These are phyloP conservation scores for Kondoa malvinella DNA, from an alignment of 768 basidiomycete genomes.

Conservation along the genomic window DNA sequence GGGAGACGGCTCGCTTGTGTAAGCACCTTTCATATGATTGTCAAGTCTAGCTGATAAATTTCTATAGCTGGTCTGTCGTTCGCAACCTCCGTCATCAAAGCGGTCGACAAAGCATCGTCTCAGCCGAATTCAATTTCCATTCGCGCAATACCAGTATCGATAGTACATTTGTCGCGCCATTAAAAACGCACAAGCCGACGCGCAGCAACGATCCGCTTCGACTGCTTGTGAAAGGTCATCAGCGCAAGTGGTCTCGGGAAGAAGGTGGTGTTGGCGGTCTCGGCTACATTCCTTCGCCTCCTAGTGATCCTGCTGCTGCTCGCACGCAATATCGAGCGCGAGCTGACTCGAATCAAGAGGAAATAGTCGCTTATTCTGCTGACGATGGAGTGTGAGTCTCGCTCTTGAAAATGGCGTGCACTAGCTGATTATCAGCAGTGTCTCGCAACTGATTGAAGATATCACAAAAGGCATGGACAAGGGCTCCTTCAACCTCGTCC, in stretches of 20 bases:
- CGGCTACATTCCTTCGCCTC: background rate
- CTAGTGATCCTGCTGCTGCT: background rate
- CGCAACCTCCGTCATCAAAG: background rate
- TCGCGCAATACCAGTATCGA: background rate
- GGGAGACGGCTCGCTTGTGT: conserved; percentile 1
- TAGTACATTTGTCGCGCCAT: background rate
- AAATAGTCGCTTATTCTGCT: background rate
- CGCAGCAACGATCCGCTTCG: conserved; percentile 7
- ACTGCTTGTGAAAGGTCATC: conserved; percentile 10
- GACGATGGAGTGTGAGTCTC: background rate
- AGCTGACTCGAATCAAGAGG: background rate
- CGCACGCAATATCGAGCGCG: background rate
- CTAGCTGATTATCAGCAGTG: background rate
- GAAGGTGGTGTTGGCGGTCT: background rate
- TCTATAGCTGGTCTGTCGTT: background rate
- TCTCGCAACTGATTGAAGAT: conserved; percentile 15
- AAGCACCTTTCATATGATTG: background rate
- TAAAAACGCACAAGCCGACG: background rate
- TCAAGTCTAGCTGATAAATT: background rate
- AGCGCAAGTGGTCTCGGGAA: background rate
- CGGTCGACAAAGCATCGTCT: background rate
- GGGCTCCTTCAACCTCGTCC: conserved; percentile 16
- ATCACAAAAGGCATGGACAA: conserved; percentile 14
- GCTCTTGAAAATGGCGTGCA: background rate
- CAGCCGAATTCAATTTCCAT: background rate